Evolutionary conservation across 139 green algal genomes (phyloP), one percentile per base, ranked within the genome.

Genomic region (Nannochloris sp.): DNA sequence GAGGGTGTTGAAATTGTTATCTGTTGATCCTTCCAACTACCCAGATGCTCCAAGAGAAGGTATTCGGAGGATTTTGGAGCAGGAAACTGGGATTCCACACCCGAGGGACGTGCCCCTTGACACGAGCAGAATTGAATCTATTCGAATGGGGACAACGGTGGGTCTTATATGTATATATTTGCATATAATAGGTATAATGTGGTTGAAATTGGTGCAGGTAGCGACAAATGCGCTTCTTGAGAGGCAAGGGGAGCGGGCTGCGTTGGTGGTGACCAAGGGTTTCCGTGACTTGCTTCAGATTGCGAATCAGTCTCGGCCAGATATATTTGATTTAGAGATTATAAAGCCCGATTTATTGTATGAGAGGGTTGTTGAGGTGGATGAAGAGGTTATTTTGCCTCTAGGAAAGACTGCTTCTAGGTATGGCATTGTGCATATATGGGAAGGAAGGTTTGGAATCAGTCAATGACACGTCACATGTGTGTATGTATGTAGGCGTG

Each of bases 151-250:
- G 37, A 97, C 93, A 30, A 93, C 86, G 23, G 80, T 86, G 53
- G 36, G 72, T 37, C 45, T 13, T 26, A 3, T 16, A 30, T 26
- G 60, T 4, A 5, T 14, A 30, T 48, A 29, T 26, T 55, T 16
- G 67, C 5, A 26, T 44, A 5, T 45, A 60, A 55, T 3, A 16
- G 53, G n/a, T 58, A 65, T 31, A 16, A 66, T 44, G 44, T 60
- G 49, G 8, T 28, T 48, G 1, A 30, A 65, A 49, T 46, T 28
- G 0, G 14, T 56, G 84, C 80, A 90, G 46, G 89, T 97, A 28
- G 91, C 91, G 10, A 97, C 91, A 25, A 97, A 97, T 67, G 91
- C 91, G n/a, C 69, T 97, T 67, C 77, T 97, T 70, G 91, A 97
- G 68, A 76, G 90, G 20, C 82, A 91, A 73, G 87, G 84, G 5